Conservation (phyloP, 345 rosid genomes). For the Eucalyptus tenuipes region DNA sequence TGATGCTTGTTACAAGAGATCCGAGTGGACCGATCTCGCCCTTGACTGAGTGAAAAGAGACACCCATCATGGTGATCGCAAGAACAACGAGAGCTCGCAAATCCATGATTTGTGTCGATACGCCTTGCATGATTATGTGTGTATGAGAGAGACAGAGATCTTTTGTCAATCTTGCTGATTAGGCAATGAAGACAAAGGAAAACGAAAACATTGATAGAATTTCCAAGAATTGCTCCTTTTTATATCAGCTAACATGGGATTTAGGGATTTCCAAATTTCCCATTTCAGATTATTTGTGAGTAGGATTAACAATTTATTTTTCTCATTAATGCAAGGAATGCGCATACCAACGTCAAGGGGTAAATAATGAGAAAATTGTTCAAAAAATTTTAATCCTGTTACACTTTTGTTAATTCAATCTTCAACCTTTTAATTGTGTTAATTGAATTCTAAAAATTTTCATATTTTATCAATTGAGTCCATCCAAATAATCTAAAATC, state of each 20-base stretch:
- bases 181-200: background rate
- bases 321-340: background rate
- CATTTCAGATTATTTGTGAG: background rate
- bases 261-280: background rate
- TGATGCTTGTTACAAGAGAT: background rate
- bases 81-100: background rate
- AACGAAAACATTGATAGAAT: background rate
- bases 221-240: background rate
- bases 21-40: background rate
- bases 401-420: too few species aligned
- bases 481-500: rapidly evolving
- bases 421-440: too few species aligned
- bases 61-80: background rate
- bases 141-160: background rate
- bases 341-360: background rate
- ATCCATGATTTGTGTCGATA: background rate
- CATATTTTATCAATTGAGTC: background rate
- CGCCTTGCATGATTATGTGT: too few species aligned
- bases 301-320: background rate
- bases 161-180: background rate
- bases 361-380: too few species aligned
- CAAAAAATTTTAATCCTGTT: rapidly evolving
- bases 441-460: too few species aligned
- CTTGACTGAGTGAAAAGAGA: background rate
- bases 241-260: too few species aligned